Percentiles rank a stretch among this genome's conserved stretches.
Conservation (phyloP, 495 filamentous ascomycete genomes). For the Haplographium delicatum region DNA sequence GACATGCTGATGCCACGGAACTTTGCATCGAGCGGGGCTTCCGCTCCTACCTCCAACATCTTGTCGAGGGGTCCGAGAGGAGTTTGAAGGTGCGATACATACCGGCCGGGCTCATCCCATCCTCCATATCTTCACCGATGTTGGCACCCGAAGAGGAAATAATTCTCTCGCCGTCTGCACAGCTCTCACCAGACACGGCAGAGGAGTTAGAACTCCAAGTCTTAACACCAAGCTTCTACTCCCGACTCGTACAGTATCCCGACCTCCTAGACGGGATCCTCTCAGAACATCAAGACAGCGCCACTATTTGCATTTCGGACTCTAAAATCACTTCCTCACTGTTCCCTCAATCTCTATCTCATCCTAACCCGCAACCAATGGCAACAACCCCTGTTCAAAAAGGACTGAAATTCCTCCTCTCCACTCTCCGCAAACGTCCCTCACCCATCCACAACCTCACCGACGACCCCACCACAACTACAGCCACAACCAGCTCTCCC, state of each 20-base stretch:
- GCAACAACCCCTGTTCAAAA: slow-evolving; percentile 4
- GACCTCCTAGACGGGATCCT: slow-evolving; percentile 47
- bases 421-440: neutral
- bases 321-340: slow-evolving; percentile 39
- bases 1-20: slow-evolving; percentile 40
- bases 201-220: slow-evolving; percentile 44
- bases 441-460: neutral
- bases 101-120: slow-evolving; percentile 37
- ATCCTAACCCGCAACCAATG: neutral
- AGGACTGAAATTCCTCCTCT: neutral
- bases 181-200: neutral
- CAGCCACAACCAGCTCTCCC: neutral
- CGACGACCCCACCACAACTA: neutral
- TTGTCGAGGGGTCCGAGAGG: slow-evolving; percentile 35
- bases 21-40: slow-evolving; percentile 46
- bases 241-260: slow-evolving; percentile 47
- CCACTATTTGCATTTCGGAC: slow-evolving; percentile 46
- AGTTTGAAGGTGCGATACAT: slow-evolving; percentile 45
- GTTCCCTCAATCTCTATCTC: slow-evolving; percentile 1
- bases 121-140: no score
- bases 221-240: slow-evolving; percentile 56
- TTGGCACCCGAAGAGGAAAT: no score
- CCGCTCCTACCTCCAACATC: slow-evolving; percentile 40
- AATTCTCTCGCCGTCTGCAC: slow-evolving; percentile 30
- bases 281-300: slow-evolving; percentile 42